Conservation (phyloP, 108 stramenopile genomes). For the Nitzschia sp. region DNA sequence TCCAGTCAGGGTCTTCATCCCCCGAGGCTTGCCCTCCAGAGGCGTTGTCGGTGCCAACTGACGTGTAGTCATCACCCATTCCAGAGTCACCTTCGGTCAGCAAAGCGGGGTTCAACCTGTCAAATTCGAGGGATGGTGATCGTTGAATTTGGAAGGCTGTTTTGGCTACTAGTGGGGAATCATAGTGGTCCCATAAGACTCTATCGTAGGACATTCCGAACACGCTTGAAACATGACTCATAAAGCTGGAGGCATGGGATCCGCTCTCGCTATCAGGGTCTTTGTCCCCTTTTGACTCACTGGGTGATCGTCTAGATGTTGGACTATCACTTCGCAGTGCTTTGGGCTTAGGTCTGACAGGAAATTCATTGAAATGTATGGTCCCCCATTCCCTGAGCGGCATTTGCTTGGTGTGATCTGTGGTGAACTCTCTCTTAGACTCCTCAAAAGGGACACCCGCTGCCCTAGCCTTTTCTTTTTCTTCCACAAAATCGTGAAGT, state of each 20-base stretch:
- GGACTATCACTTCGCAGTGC: slow-evolving; percentile 8
- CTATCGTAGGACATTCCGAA: slow-evolving; percentile 47
- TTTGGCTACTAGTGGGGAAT: slow-evolving; percentile 8
- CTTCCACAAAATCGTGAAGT: slow-evolving; percentile 22
- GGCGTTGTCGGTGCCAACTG: slow-evolving; percentile 15
- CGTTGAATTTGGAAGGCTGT: slow-evolving; percentile 42
- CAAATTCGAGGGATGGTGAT: slow-evolving; percentile 39
- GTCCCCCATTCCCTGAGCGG: slow-evolving; percentile 33
- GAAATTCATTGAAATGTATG: slow-evolving; percentile 28
- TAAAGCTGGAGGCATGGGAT: slow-evolving; percentile 45
- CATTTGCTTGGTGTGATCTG: background rate
- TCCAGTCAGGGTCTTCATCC: background rate
- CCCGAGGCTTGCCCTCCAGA: slow-evolving; percentile 10
- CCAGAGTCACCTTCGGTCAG: background rate
- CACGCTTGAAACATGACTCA: slow-evolving; percentile 37
- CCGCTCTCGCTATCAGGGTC: slow-evolving; percentile 13
- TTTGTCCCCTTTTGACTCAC: background rate
- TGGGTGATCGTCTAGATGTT: slow-evolving; percentile 2
- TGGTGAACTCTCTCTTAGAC: background rate
- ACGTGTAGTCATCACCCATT: slow-evolving; percentile 15
- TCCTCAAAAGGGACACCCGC: background rate
- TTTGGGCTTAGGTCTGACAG: slow-evolving; percentile 11
- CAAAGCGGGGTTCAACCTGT: background rate
- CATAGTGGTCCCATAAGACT: slow-evolving; percentile 32
- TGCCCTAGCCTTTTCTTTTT: slow-evolving; percentile 14